Evolutionary conservation across 345 rosid genomes (phyloP).

Genomic region (Salix udensis): DNA sequence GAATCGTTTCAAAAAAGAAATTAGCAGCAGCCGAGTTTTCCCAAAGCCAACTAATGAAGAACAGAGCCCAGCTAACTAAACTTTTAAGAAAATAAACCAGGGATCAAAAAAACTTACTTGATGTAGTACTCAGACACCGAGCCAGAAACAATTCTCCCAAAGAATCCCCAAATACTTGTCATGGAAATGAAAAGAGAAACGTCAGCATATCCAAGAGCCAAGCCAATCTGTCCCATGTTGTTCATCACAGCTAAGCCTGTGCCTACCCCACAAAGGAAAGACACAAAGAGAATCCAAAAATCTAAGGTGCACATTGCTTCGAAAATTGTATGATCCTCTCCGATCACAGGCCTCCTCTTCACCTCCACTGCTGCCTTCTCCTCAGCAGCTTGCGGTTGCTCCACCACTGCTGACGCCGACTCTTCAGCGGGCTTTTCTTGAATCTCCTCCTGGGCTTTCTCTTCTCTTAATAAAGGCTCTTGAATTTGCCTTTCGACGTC

Average conservation of each 20-base stretch:
- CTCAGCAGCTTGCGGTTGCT: not conserved
- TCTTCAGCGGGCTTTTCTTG: conserved; percentile 8
- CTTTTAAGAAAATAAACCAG: not conserved
- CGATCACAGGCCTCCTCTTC: conserved; percentile 50
- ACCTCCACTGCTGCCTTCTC: conserved; percentile 12
- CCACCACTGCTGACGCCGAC: not conserved
- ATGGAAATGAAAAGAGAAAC: conserved; percentile 83
- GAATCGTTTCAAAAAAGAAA: not conserved
- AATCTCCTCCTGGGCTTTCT: conserved; percentile 6
- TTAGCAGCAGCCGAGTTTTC: not conserved
- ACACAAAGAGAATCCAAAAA: conserved; percentile 77
- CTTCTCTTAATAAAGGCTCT: conserved; percentile 50
- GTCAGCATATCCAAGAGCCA: conserved; percentile 78
- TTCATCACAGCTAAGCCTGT: conserved; percentile 87
- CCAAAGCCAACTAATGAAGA: not conserved
- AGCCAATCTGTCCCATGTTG: conserved; percentile 90
- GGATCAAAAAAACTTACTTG: conserved; percentile 16
- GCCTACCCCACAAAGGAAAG: conserved; percentile 87
- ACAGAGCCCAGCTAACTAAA: not conserved
- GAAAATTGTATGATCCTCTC: conserved; percentile 79
- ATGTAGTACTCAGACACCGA: conserved; percentile 68
- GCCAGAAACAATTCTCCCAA: conserved; percentile 84
- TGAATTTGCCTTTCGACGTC: conserved; percentile 39
- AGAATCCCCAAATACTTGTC: conserved; percentile 89
- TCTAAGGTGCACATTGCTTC: conserved; percentile 66